phyloP scores from a whole-genome alignment of 2,329 filamentous ascomycete species.

The Penicillium sp. region DNA sequence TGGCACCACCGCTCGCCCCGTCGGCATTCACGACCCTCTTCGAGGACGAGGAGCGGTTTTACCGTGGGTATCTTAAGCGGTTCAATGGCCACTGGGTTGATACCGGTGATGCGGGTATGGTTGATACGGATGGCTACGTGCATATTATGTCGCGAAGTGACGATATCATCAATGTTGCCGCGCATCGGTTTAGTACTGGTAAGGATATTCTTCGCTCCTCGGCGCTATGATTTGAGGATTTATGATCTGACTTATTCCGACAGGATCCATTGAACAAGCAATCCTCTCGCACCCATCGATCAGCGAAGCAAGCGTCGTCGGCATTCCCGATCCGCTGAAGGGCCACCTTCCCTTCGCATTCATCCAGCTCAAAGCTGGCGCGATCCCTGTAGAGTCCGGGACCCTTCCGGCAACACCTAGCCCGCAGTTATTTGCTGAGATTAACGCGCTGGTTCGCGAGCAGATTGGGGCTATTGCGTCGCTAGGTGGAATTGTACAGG shows the following conservation, averaged over 20 bases:
- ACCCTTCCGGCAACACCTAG: constrained; percentile 39
- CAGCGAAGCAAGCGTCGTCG: constrained; percentile 81
- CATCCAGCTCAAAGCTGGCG: constrained; percentile 61
- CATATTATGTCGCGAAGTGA: constrained; percentile 67
- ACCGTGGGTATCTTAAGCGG: constrained; percentile 77
- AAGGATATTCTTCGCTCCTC: constrained; percentile 31
- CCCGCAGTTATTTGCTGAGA: constrained; percentile 45
- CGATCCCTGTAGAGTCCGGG: background rate
- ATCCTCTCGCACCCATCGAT: constrained; percentile 77
- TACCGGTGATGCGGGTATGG: constrained; percentile 85
- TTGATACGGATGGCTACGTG: constrained; percentile 70
- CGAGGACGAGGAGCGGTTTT: constrained; percentile 82
- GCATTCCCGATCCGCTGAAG: constrained; percentile 81
- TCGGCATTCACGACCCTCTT: constrained; percentile 84
- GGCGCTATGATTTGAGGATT: background rate
- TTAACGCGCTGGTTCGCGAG: constrained; percentile 61
- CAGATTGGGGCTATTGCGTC: constrained; percentile 87
- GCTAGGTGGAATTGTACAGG: constrained; percentile 81
- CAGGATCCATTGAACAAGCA: constrained; percentile 85
- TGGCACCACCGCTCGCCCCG: constrained; percentile 77
- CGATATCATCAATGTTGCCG: constrained; percentile 94
- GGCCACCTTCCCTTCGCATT: constrained; percentile 92
- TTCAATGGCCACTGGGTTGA: constrained; percentile 84
- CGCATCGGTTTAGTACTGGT: constrained; percentile 87
- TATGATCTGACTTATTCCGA: background rate